Evolutionary conservation across 2,329 filamentous ascomycete genomes (phyloP).

Genomic region (Ceratocystis lukuohia): DNA sequence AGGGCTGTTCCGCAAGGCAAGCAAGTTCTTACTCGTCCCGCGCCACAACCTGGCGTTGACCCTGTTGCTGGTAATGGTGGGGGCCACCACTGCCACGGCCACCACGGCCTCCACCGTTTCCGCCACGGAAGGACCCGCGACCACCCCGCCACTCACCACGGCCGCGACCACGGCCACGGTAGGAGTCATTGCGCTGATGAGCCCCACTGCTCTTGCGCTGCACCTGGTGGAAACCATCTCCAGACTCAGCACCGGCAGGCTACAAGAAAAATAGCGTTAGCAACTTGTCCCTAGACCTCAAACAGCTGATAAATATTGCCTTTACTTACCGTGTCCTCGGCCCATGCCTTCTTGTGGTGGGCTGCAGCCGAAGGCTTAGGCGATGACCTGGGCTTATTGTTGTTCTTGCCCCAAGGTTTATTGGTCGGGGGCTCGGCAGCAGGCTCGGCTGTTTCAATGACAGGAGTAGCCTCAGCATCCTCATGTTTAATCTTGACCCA

Average conservation of each 20-base stretch:
- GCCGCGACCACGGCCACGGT: conserved; percentile 40
- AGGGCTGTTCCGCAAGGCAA: neutral
- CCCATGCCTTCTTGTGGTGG: conserved; percentile 56
- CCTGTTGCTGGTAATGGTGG: conserved; percentile 23
- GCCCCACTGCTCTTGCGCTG: conserved; percentile 35
- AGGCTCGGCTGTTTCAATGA: conserved; percentile 25
- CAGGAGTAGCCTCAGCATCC: conserved; percentile 21
- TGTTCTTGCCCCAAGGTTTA: conserved; percentile 31
- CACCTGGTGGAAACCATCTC: conserved; percentile 61
- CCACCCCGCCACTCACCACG: conserved; percentile 31
- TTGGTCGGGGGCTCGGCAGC: conserved; percentile 24
- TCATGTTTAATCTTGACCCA: conserved; percentile 20
- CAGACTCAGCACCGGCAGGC: conserved; percentile 2
- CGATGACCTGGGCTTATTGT: conserved; percentile 45
- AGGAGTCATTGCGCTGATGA: conserved; percentile 12
- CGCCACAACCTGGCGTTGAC: conserved; percentile 26
- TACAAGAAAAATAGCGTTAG: conserved; percentile 18
- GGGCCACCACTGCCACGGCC: conserved; percentile 36
- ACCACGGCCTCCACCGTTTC: conserved; percentile 39
- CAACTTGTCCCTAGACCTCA: neutral
- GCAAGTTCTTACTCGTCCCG: conserved; percentile 9
- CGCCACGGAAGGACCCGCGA: conserved; percentile 29
- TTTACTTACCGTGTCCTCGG: conserved; percentile 57
- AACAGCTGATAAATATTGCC: conserved; percentile 26
- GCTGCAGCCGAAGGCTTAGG: conserved; percentile 42